These are phyloP conservation scores for Calonectria leucothoes DNA, from an alignment of 2,329 filamentous ascomycete genomes.

Conservation along the genomic window DNA sequence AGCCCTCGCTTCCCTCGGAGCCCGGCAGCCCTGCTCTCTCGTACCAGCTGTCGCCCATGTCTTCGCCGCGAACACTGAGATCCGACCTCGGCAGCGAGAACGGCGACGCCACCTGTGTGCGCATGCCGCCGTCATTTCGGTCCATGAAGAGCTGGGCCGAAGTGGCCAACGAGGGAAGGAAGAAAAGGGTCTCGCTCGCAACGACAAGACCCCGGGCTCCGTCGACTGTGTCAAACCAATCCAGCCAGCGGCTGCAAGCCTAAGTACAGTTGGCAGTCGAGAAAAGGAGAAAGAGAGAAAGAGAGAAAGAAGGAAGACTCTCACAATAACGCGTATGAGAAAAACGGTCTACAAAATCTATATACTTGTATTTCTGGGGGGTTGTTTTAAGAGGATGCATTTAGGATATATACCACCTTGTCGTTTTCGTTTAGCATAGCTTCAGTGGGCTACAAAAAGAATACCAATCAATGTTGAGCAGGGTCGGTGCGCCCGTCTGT, in stretches of 20 bases:
- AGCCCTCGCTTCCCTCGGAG: conserved; percentile 20
- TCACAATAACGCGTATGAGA: neutral
- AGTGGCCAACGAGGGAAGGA: conserved; percentile 46
- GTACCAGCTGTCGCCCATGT: conserved; percentile 45
- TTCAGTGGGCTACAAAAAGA: neutral
- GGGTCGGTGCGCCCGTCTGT: neutral
- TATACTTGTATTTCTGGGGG: neutral
- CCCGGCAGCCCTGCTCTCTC: conserved; percentile 39
- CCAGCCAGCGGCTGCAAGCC: conserved; percentile 9
- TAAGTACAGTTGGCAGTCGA: neutral
- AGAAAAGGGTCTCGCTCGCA: conserved; percentile 10
- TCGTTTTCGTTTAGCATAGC: conserved; percentile 13
- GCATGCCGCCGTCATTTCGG: conserved; percentile 48
- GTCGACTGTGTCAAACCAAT: conserved; percentile 32
- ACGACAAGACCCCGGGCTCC: conserved; percentile 31
- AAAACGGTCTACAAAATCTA: neutral
- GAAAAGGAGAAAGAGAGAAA: too few relatives aligned
- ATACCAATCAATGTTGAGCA: neutral
- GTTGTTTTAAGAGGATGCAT: neutral
- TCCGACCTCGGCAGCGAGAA: conserved; percentile 34
- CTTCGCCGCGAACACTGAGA: conserved; percentile 44
- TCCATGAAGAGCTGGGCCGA: conserved; percentile 55
- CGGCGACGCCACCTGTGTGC: conserved; percentile 33
- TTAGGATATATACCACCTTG: conserved; percentile 19
- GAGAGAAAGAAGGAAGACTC: neutral